These are phyloP conservation scores for Alloteropsis angusta DNA, from an alignment of 202 grass and related monocot species.

Conservation along the genomic window DNA sequence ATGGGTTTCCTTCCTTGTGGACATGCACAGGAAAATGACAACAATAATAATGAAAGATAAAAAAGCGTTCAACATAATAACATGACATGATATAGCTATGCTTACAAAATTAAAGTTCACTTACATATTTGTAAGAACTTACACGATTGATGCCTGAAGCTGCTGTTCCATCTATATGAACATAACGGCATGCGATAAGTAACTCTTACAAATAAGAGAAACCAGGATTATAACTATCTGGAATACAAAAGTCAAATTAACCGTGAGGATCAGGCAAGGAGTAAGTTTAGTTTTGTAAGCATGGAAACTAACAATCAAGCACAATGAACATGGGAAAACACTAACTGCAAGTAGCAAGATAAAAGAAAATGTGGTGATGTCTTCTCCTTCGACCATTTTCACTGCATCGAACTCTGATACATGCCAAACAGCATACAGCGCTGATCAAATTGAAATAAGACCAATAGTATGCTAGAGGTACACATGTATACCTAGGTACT, in stretches of 20 bases:
- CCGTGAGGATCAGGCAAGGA: not conserved
- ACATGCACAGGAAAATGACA: conserved; percentile 2
- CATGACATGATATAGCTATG: not conserved
- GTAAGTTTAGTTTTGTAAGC: not conserved
- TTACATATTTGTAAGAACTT: conserved; percentile 40
- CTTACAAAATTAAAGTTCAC: conserved; percentile 16
- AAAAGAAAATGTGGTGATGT: not conserved
- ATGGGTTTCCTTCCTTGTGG: not conserved
- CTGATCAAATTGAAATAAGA: not conserved
- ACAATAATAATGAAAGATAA: not conserved
- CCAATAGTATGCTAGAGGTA: too few relatives aligned
- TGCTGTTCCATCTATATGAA: conserved; percentile 27
- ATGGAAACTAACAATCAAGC: conserved; percentile 1
- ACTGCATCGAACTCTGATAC: not conserved
- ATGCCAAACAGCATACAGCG: not conserved
- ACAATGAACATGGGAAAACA: not conserved
- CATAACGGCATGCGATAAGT: not conserved
- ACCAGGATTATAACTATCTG: not conserved
- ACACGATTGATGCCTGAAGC: conserved; percentile 34
- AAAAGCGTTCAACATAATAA: conserved; percentile 1
- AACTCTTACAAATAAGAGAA: not conserved
- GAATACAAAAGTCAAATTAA: conserved; percentile 1
- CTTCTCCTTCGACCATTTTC: not conserved
- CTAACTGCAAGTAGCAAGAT: not conserved
- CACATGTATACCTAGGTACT: conserved; percentile 37